Percentiles rank a stretch among this genome's conserved stretches.
These are phyloP conservation scores for Fraxinus sp. DNA, from an alignment of 305 asterid genomes.

Conservation along the genomic window DNA sequence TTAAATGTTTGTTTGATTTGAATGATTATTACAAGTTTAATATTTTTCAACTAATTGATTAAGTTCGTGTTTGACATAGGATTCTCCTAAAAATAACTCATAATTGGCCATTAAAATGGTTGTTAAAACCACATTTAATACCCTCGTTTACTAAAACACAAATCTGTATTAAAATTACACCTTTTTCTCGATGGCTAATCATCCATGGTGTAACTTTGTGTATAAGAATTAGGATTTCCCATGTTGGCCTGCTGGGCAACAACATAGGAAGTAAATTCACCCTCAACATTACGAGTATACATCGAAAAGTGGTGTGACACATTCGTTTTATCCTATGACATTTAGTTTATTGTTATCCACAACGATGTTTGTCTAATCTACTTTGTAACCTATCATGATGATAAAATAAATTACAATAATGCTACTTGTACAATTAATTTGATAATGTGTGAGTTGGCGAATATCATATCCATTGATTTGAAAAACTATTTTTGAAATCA, in stretches of 20 bases:
- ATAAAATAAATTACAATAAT: no score
- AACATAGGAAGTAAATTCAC: neutral
- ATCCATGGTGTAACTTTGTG: neutral
- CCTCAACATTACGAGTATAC: neutral
- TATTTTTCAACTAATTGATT: no score
- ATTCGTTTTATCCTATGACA: no score
- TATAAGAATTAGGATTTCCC: neutral
- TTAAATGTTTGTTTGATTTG: no score
- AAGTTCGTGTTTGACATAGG: no score
- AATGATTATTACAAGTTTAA: no score
- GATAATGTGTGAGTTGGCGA: neutral
- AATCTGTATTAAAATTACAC: neutral
- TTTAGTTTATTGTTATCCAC: neutral
- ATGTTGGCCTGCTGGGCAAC: neutral
- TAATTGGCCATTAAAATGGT: neutral
- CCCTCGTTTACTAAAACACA: neutral
- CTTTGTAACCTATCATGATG: neutral
- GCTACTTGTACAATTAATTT: neutral
- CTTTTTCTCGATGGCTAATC: neutral
- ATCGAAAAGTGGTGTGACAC: no score
- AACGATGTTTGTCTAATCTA: neutral
- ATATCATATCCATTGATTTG: neutral
- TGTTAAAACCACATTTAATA: neutral
- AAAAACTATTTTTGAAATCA: no score
- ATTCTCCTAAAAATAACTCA: neutral